Conservation (phyloP, 2,329 filamentous ascomycete species). For the Sporothrix euskadiensis region DNA sequence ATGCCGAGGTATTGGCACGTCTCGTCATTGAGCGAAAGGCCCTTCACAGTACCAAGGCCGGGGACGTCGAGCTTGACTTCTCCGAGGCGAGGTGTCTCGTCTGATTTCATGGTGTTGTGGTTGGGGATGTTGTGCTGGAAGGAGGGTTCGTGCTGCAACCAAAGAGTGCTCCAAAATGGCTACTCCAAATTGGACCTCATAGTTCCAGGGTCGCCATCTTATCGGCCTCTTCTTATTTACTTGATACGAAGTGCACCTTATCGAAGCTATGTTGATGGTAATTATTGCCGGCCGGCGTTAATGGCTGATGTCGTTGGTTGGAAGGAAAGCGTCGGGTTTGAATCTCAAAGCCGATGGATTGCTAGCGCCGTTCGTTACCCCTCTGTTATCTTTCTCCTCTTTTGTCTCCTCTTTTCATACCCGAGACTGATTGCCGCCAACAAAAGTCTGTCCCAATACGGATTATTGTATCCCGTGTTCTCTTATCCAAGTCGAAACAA, state of each 20-base stretch:
- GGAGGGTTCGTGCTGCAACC: neutral
- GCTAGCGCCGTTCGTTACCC: neutral
- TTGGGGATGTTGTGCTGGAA: neutral
- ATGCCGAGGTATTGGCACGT: conserved; percentile 29
- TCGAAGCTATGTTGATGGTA: neutral
- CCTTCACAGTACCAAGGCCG: conserved; percentile 24
- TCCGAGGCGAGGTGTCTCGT: conserved; percentile 18
- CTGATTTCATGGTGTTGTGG: conserved; percentile 10
- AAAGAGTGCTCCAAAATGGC: neutral
- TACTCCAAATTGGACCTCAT: neutral
- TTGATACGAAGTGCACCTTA: neutral
- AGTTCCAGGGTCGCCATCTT: neutral
- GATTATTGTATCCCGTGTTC: neutral
- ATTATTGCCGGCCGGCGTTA: neutral
- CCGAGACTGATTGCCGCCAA: neutral
- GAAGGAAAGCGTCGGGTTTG: neutral
- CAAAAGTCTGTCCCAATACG: neutral
- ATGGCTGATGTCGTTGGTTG: neutral
- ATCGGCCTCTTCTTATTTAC: neutral
- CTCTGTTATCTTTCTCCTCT: neutral
- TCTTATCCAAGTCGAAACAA: neutral
- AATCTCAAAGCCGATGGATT: neutral
- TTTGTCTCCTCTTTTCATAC: neutral
- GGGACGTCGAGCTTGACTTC: conserved; percentile 24
- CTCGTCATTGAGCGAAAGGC: conserved; percentile 21